A percentile compares a stretch with the other conserved stretches of the same genome.
Evolutionary conservation across 106 monocot genomes (phyloP).

Genomic region (Vanilla planifolia): DNA sequence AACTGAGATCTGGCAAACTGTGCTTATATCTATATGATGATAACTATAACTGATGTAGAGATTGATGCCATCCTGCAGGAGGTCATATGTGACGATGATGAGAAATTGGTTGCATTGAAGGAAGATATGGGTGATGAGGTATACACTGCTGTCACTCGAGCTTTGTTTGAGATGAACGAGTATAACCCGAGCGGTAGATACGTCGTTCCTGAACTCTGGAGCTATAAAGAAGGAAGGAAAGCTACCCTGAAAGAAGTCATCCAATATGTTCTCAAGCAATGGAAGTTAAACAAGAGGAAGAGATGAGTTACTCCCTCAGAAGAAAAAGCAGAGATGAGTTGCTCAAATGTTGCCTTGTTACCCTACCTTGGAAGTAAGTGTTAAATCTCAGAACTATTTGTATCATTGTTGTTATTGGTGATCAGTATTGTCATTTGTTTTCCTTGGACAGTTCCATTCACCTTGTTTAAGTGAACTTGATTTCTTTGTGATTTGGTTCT

Average conservation of each 20-base stretch:
- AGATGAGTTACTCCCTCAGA: neutral
- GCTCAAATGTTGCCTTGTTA: no score
- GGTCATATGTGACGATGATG: slow-evolving; percentile 32
- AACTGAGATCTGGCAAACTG: no score
- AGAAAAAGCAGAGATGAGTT: no score
- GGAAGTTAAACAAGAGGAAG: slow-evolving; percentile 21
- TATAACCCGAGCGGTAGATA: slow-evolving; percentile 45
- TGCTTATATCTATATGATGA: no score
- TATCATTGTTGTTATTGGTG: no score
- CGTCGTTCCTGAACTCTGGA: slow-evolving; percentile 26
- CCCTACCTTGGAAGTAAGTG: no score
- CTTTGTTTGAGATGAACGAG: slow-evolving; percentile 46
- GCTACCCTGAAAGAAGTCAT: slow-evolving; percentile 38
- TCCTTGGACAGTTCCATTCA: no score
- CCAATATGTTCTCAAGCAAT: slow-evolving; percentile 18
- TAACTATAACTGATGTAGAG: no score
- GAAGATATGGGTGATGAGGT: slow-evolving; percentile 34
- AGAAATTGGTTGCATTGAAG: slow-evolving; percentile 23
- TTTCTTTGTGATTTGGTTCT: no score
- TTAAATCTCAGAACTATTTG: no score
- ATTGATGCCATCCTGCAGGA: slow-evolving; percentile 17
- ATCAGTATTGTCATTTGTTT: no score
- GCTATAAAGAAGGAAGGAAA: slow-evolving; percentile 21
- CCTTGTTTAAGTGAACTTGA: no score
- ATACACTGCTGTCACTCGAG: slow-evolving; percentile 17